A percentile compares a stretch with the other conserved stretches of the same genome.
phyloP scores from a whole-genome alignment of 1,284 basidiomycete species.

The Phellopilus nigrolimitatus region DNA sequence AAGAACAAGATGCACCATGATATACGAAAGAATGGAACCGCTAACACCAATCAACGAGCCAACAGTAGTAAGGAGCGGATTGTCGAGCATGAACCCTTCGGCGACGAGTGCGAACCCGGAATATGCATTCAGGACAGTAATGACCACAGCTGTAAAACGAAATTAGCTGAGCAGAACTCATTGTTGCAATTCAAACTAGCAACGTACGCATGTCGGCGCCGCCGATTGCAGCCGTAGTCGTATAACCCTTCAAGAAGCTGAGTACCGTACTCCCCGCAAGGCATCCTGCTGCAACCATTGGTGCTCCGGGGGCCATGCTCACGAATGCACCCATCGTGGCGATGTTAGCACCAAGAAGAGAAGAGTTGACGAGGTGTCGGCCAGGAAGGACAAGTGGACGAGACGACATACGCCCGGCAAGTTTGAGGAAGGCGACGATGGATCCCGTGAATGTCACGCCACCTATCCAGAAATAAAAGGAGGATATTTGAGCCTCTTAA shows the following conservation, averaged over 20 bases:
- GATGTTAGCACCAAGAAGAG: conserved; percentile 64
- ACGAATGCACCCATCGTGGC: conserved; percentile 74
- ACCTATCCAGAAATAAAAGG: conserved; percentile 31
- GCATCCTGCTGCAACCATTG: conserved; percentile 70
- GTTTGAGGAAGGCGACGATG: conserved; percentile 83
- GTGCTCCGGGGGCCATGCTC: conserved; percentile 60
- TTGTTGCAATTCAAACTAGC: background rate
- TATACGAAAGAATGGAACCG: conserved; percentile 85
- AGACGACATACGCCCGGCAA: conserved; percentile 75
- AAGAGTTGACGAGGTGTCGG: conserved; percentile 68
- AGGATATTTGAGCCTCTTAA: conserved; percentile 10
- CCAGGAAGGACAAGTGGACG: conserved; percentile 67
- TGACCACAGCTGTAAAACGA: conserved; percentile 67
- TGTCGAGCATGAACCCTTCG: conserved; percentile 87
- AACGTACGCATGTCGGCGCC: conserved; percentile 85
- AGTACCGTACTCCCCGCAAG: conserved; percentile 66
- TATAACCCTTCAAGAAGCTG: conserved; percentile 80
- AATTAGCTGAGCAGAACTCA: conserved; percentile 16
- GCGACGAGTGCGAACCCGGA: conserved; percentile 92
- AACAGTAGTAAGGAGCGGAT: conserved; percentile 74
- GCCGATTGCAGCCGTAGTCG: conserved; percentile 81
- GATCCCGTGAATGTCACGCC: conserved; percentile 79
- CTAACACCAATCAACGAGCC: conserved; percentile 82
- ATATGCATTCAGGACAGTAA: conserved; percentile 84
- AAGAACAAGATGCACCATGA: conserved; percentile 59